Percentiles rank a stretch among this genome's conserved stretches.
Evolutionary conservation across 805 yeast genomes (phyloP).

Genomic region (Cyberlindnera americana): DNA sequence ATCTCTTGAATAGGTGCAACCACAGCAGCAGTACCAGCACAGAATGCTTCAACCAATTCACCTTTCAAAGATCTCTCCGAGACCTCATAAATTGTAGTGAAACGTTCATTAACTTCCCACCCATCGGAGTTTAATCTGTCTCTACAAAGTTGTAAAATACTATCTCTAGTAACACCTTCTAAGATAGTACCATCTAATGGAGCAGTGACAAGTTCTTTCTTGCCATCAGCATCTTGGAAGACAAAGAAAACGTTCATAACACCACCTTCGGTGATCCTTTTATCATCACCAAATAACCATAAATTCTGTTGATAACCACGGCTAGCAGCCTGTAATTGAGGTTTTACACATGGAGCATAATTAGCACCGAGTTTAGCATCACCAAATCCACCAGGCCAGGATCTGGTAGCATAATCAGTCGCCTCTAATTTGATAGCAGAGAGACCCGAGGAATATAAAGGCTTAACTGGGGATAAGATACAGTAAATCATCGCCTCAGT

Average conservation of each 20-base stretch:
- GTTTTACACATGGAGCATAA: conserved; percentile 92
- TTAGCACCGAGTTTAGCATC: conserved; percentile 95
- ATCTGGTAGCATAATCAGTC: conserved; percentile 92
- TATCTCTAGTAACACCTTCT: conserved; percentile 95
- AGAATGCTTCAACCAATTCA: conserved; percentile 89
- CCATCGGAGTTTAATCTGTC: conserved; percentile 67
- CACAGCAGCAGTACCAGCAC: conserved; percentile 96
- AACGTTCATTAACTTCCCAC: conserved; percentile 84
- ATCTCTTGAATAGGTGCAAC: conserved; percentile 90
- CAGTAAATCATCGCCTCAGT: conserved; percentile 77
- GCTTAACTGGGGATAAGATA: conserved; percentile 97
- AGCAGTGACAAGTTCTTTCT: conserved; percentile 89
- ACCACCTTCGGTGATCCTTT: conserved; percentile 90
- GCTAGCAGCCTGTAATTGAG: conserved; percentile 84
- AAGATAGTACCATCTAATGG: conserved; percentile 96
- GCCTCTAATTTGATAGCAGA: conserved; percentile 94
- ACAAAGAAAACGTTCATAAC: conserved; percentile 95
- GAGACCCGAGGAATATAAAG: conserved; percentile 92
- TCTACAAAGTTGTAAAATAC: conserved; percentile 73
- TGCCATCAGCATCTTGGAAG: conserved; percentile 74
- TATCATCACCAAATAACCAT: conserved; percentile 93
- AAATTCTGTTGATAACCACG: conserved; percentile 94
- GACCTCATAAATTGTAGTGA: conserved; percentile 77
- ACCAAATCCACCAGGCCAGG: conserved; percentile 99
- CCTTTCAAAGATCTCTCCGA: conserved; percentile 73